Conservation (phyloP, 2,329 filamentous ascomycete genomes). For the Pseudocercospora pini-densiflorae region DNA sequence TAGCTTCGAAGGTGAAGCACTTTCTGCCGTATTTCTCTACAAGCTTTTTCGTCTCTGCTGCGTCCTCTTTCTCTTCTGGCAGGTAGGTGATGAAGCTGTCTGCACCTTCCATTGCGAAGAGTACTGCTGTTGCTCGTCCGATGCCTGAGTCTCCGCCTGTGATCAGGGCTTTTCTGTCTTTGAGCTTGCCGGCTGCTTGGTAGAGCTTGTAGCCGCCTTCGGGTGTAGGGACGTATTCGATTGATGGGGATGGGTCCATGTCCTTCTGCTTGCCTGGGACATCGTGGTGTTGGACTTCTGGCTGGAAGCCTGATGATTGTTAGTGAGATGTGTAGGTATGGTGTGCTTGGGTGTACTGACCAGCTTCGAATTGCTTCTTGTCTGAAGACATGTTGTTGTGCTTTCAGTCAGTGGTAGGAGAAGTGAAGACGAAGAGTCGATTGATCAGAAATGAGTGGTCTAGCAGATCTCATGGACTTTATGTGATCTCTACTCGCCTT, state of each 20-base stretch:
- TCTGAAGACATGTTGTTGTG: slow-evolving; percentile 34
- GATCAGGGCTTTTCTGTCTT: slow-evolving; percentile 76
- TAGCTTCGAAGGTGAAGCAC: slow-evolving; percentile 66
- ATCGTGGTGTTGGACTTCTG: slow-evolving; percentile 54
- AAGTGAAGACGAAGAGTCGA: not conserved
- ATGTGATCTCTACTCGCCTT: not conserved
- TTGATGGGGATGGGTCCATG: slow-evolving; percentile 64
- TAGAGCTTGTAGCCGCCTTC: slow-evolving; percentile 73
- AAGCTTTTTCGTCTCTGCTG: slow-evolving; percentile 71
- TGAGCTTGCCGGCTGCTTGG: slow-evolving; percentile 74
- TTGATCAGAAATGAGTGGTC: not conserved
- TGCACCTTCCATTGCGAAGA: slow-evolving; percentile 82
- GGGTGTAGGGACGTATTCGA: slow-evolving; percentile 68
- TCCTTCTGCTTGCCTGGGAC: slow-evolving; percentile 59
- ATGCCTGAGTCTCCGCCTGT: slow-evolving; percentile 83
- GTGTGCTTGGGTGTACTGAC: slow-evolving; percentile 6
- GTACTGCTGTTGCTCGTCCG: slow-evolving; percentile 72
- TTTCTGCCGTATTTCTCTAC: slow-evolving; percentile 71
- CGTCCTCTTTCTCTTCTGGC: slow-evolving; percentile 75
- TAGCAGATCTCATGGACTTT: not conserved
- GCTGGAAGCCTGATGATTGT: slow-evolving; percentile 22
- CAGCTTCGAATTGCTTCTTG: slow-evolving; percentile 34
- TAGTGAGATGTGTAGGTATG: not conserved
- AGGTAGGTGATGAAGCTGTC: slow-evolving; percentile 75
- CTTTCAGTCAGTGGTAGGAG: not conserved